Evolutionary conservation across 192 early-diverging fungal genomes (phyloP).

Genomic region (Backusella westeae): DNA sequence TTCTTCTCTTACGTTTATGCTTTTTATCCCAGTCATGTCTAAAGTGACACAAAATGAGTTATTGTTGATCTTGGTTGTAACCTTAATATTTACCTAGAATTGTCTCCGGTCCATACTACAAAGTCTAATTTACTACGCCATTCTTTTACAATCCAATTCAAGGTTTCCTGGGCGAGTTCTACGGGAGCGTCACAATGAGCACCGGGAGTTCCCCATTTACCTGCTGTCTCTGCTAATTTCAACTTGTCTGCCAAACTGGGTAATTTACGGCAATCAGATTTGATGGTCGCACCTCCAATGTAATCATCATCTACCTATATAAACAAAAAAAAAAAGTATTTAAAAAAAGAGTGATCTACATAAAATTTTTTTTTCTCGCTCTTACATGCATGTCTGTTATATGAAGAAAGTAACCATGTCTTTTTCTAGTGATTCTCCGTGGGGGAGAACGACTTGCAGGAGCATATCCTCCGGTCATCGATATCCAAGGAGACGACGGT

Average conservation of each 20-base stretch:
- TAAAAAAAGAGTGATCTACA: no score
- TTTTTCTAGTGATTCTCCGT: background rate
- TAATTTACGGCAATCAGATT: slow-evolving; percentile 56
- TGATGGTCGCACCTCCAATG: slow-evolving; percentile 43
- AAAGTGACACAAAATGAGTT: background rate
- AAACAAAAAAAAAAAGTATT: background rate
- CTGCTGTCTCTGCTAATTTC: slow-evolving; percentile 27
- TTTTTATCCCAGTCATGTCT: slow-evolving; percentile 65
- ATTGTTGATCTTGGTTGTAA: background rate
- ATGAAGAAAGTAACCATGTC: slow-evolving; percentile 59
- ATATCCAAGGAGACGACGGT: background rate
- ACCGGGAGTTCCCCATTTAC: slow-evolving; percentile 52
- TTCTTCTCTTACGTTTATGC: slow-evolving; percentile 48
- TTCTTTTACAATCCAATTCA: slow-evolving; percentile 46
- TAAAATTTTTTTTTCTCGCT: background rate
- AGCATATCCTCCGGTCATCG: background rate
- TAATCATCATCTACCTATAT: slow-evolving; percentile 40
- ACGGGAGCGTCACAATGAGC: slow-evolving; percentile 63
- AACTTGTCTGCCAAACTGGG: slow-evolving; percentile 14
- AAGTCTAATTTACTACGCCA: slow-evolving; percentile 56
- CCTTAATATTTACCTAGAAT: slow-evolving; percentile 42
- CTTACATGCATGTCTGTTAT: slow-evolving; percentile 71
- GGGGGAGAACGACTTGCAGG: background rate
- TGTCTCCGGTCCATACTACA: slow-evolving; percentile 74
- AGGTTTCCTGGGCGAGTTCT: slow-evolving; percentile 51